These are phyloP conservation scores for Neoascochyta sp. DNA, from an alignment of 2,329 filamentous ascomycete species.

Conservation along the genomic window DNA sequence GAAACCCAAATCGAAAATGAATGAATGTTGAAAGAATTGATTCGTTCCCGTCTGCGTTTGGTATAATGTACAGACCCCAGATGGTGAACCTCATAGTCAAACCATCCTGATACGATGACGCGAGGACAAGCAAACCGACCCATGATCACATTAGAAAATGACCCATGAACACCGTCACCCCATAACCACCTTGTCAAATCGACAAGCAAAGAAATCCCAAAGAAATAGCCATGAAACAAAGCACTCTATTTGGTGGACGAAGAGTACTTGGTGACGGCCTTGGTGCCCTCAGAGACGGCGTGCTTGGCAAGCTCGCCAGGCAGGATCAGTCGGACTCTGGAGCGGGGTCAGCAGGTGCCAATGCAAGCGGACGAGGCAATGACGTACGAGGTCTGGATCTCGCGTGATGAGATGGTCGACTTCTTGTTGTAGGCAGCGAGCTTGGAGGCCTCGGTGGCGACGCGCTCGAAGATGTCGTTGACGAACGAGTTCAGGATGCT, in stretches of 20 bases:
- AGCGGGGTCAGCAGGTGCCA: conserved; percentile 24
- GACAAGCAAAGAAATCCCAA: conserved; percentile 53
- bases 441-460: conserved; percentile 98
- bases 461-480: conserved; percentile 99
- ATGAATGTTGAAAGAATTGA: conserved; percentile 40
- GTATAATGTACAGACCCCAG: conserved; percentile 43
- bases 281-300: conserved; percentile 98
- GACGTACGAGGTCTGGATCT: conserved; percentile 92
- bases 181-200: conserved; percentile 44
- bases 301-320: conserved; percentile 99
- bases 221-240: conserved; percentile 42
- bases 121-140: conserved; percentile 45
- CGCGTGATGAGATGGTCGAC: conserved; percentile 97
- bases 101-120: conserved; percentile 36
- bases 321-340: conserved; percentile 85
- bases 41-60: conserved; percentile 41
- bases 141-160: conserved; percentile 51
- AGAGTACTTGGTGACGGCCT: conserved; percentile 99
- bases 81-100: conserved; percentile 38
- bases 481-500: conserved; percentile 99
- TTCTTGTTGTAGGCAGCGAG: conserved; percentile 99
- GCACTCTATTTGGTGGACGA: conserved; percentile 91
- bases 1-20: conserved; percentile 1
- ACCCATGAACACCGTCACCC: conserved; percentile 44
- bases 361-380: not conserved